A percentile compares a stretch with the other conserved stretches of the same genome.
Conservation (phyloP, 2,329 filamentous ascomycete genomes). For the Tolypocladium pustulatum region DNA sequence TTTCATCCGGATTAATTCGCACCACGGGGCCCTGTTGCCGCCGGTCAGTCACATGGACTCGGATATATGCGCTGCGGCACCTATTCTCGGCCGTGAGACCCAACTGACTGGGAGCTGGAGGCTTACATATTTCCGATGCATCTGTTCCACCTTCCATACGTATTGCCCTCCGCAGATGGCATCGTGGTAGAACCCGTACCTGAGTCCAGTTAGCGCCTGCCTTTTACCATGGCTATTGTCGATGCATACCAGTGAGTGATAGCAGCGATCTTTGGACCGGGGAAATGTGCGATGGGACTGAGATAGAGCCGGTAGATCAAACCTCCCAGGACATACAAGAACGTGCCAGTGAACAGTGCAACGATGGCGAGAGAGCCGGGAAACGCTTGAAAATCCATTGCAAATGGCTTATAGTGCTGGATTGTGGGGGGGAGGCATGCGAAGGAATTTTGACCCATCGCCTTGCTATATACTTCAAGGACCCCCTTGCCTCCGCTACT, state of each 20-base stretch:
- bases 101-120: not conserved
- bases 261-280: not conserved
- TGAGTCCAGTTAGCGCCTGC: not conserved
- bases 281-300: not conserved
- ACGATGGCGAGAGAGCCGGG: not conserved
- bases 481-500: not conserved
- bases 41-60: not conserved
- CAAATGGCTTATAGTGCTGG: not conserved
- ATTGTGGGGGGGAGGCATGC: not conserved
- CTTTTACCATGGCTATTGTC: too few relatives aligned
- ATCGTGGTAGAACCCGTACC: not conserved
- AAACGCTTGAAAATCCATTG: not conserved
- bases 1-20: not conserved
- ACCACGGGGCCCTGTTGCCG: not conserved
- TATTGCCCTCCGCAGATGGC: not conserved
- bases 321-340: not conserved
- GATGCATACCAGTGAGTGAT: not conserved
- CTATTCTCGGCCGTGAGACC: not conserved
- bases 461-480: not conserved
- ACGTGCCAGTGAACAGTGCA: not conserved
- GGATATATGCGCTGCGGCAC: not conserved
- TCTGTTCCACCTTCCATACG: not conserved
- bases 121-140: not conserved
- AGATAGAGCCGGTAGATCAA: not conserved
- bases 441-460: too few relatives aligned